These are phyloP conservation scores for Aspergillus hiratsukae DNA, from an alignment of 2,329 filamentous ascomycete species.

Conservation along the genomic window DNA sequence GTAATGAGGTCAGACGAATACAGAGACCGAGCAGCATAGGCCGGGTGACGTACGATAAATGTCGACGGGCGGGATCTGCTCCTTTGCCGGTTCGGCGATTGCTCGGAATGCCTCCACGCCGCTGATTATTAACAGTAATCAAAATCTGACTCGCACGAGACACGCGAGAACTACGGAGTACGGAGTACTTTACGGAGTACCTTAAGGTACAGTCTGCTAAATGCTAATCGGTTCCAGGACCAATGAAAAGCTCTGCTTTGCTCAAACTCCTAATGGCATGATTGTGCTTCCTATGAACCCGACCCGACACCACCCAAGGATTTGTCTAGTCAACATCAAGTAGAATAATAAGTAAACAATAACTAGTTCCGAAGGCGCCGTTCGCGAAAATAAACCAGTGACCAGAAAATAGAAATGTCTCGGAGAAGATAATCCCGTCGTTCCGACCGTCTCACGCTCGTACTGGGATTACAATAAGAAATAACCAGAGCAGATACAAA, in stretches of 20 bases:
- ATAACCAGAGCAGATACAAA: neutral
- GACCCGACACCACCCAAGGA: neutral
- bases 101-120: no score
- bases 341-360: neutral
- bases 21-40: slow-evolving; percentile 14
- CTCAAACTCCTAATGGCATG: neutral
- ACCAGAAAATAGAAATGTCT: neutral
- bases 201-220: no score
- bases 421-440: neutral
- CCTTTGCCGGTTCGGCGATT: slow-evolving; percentile 5
- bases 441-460: neutral
- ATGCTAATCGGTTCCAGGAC: neutral
- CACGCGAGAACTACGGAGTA: neutral
- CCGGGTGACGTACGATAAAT: slow-evolving; percentile 24
- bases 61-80: slow-evolving; percentile 21
- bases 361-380: neutral
- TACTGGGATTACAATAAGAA: neutral
- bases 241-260: neutral
- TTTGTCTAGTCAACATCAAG: neutral
- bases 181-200: no score
- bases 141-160: no score
- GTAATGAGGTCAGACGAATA: neutral
- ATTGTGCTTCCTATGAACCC: neutral
- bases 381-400: neutral
- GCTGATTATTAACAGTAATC: neutral